These are phyloP conservation scores for Epithele typhae DNA, from an alignment of 768 basidiomycete genomes.

Conservation along the genomic window DNA sequence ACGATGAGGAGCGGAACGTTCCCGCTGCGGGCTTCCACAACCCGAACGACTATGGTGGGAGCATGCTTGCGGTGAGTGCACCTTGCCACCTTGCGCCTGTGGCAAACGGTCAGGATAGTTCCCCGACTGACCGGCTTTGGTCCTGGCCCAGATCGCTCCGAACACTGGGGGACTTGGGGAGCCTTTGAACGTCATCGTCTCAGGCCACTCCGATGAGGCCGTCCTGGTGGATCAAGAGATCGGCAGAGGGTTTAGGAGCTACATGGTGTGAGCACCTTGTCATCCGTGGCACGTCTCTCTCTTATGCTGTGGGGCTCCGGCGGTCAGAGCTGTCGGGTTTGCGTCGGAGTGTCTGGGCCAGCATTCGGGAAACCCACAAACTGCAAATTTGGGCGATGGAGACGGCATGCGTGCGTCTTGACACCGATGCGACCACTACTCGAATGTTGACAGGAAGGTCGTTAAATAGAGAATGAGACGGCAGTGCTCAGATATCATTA, in stretches of 20 bases:
- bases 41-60: conserved; percentile 54
- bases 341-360: conserved; percentile 83
- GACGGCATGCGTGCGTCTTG: conserved; percentile 61
- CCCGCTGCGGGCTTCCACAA: conserved; percentile 58
- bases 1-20: no score
- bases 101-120: no score
- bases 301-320: no score
- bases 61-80: conserved; percentile 75
- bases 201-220: conserved; percentile 64
- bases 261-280: conserved; percentile 61
- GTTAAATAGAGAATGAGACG: conserved; percentile 75
- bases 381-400: conserved; percentile 81
- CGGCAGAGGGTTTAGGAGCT: conserved; percentile 78
- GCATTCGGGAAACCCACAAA: conserved; percentile 62
- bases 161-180: conserved; percentile 76
- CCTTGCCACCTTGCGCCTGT: no score
- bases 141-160: conserved; percentile 49
- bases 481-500: conserved; percentile 85
- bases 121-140: no score
- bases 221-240: conserved; percentile 58
- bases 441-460: no score
- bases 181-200: conserved; percentile 80
- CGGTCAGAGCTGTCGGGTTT: conserved; percentile 71
- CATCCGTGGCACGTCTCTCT: no score
- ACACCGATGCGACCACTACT: no score